Percentiles rank a stretch among this genome's conserved stretches.
These are phyloP conservation scores for Cyberlindnera nakhonratchasimensis DNA, from an alignment of 805 yeast species.

Conservation along the genomic window DNA sequence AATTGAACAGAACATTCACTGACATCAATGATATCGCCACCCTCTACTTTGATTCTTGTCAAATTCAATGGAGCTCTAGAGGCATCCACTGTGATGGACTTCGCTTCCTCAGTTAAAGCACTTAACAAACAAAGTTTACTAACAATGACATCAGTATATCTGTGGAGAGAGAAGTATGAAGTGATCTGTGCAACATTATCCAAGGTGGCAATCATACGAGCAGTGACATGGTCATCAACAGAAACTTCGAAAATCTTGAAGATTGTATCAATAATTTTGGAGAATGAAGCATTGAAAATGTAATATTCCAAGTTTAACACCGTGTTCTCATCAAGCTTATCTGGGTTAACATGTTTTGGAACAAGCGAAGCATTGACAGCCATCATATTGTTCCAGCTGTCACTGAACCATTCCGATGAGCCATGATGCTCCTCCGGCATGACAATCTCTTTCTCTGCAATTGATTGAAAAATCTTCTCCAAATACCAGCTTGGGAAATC, in stretches of 20 bases:
- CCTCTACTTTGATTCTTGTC: constrained; percentile 27
- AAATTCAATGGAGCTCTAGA: constrained; percentile 16
- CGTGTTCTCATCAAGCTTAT: constrained; percentile 24
- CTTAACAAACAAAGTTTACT: constrained; percentile 65
- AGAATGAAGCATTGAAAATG: constrained; percentile 62
- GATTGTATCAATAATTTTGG: constrained; percentile 65
- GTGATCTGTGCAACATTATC: constrained; percentile 85
- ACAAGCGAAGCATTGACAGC: constrained; percentile 36
- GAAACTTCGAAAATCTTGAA: constrained; percentile 83
- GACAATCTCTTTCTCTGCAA: constrained; percentile 82
- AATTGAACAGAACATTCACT: constrained; percentile 78
- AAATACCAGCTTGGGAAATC: constrained; percentile 88
- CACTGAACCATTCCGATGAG: constrained; percentile 89
- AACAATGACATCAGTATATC: constrained; percentile 63
- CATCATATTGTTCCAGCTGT: constrained; percentile 72
- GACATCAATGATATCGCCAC: constrained; percentile 51
- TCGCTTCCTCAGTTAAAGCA: constrained; percentile 39
- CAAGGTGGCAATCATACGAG: constrained; percentile 81
- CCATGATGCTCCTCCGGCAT: constrained; percentile 98
- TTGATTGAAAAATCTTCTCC: constrained; percentile 74
- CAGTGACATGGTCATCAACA: constrained; percentile 82
- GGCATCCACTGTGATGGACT: constrained; percentile 1
- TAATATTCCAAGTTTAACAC: constrained; percentile 63
- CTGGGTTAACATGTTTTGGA: constrained; percentile 24
- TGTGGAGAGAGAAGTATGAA: constrained; percentile 51